A percentile compares a stretch with the other conserved stretches of the same genome.
These are phyloP conservation scores for Blastobotrys persicus DNA, from an alignment of 1,139 yeast species.

Conservation along the genomic window DNA sequence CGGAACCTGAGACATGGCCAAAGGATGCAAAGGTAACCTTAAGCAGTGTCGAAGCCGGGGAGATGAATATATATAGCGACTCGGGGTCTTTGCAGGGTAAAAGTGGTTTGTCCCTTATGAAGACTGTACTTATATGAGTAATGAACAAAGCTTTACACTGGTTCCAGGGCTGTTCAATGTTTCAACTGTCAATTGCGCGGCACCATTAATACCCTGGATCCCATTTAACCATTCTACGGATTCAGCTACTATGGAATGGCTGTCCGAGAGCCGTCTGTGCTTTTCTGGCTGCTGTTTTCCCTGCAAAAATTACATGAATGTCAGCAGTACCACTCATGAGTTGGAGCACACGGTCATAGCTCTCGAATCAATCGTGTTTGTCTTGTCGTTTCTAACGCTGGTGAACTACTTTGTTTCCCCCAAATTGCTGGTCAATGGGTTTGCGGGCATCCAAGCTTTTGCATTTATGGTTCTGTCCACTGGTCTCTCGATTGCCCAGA, in stretches of 20 bases:
- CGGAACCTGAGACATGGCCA: neutral
- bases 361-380: constrained; percentile 1
- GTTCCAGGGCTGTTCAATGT: neutral
- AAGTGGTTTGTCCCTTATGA: neutral
- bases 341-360: neutral
- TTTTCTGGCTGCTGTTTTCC: constrained; percentile 6
- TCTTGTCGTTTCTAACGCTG: constrained; percentile 2
- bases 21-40: neutral
- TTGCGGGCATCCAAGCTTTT: constrained; percentile 24
- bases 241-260: neutral
- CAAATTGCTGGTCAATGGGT: constrained; percentile 21
- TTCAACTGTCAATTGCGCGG: constrained; percentile 2
- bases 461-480: constrained; percentile 20
- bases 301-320: constrained; percentile 1
- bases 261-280: neutral
- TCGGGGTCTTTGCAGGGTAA: neutral
- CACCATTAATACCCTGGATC: constrained; percentile 10
- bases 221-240: constrained; percentile 3
- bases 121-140: neutral
- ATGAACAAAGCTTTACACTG: neutral
- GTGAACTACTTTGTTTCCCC: constrained; percentile 19
- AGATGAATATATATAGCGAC: neutral
- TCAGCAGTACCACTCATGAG: neutral
- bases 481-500: constrained; percentile 15
- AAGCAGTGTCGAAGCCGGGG: neutral